Evolutionary conservation across 768 basidiomycete species (phyloP).

Genomic region (Trametes meyenii): DNA sequence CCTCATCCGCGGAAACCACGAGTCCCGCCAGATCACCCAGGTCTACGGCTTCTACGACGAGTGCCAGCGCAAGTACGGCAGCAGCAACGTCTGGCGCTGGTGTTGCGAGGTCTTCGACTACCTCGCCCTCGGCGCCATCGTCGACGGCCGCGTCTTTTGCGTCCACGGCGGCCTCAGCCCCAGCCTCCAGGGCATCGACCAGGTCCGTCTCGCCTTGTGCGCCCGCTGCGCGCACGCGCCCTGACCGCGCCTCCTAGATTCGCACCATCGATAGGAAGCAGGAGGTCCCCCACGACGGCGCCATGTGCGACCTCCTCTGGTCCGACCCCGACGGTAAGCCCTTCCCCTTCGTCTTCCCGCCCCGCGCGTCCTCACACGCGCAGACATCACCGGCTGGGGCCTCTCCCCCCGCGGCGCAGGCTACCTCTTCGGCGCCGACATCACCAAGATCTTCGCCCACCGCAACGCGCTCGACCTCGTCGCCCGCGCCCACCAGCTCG

Average conservation of each 20-base stretch:
- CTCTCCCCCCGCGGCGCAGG: conserved; percentile 97
- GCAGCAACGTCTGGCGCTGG: conserved; percentile 94
- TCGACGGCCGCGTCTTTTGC: conserved; percentile 97
- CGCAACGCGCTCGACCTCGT: conserved; percentile 93
- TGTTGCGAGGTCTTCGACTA: conserved; percentile 99
- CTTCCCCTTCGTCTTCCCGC: not conserved
- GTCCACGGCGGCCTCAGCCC: conserved; percentile 97
- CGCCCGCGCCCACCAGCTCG: conserved; percentile 95
- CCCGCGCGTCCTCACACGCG: not conserved
- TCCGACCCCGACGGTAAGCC: conserved; percentile 91
- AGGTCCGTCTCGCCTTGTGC: conserved; percentile 52
- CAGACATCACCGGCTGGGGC: conserved; percentile 94
- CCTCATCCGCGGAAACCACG: conserved; percentile 96
- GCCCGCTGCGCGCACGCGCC: not conserved
- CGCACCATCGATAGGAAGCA: conserved; percentile 94
- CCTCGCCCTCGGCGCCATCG: conserved; percentile 89
- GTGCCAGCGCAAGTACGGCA: conserved; percentile 94
- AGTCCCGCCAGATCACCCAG: conserved; percentile 96
- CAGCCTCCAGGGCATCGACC: conserved; percentile 82
- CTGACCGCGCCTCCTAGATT: conserved; percentile 53
- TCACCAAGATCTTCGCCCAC: conserved; percentile 87
- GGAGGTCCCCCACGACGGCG: conserved; percentile 97
- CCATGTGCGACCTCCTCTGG: conserved; percentile 99
- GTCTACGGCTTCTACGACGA: conserved; percentile 96
- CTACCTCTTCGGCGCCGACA: conserved; percentile 91